Evolutionary conservation across 1,284 basidiomycete species (phyloP).

Genomic region (Blastosporella zonata): DNA sequence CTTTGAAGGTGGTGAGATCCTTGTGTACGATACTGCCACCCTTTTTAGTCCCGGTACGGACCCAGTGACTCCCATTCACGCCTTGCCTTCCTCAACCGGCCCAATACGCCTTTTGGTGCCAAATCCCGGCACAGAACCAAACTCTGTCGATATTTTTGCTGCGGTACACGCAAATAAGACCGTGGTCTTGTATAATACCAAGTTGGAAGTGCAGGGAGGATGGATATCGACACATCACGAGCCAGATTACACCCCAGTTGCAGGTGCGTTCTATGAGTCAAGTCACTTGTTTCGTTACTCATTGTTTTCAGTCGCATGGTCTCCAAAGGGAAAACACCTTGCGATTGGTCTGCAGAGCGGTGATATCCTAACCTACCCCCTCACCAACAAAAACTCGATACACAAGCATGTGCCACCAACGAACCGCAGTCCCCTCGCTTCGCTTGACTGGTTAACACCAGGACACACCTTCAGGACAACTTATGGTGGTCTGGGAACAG

Average conservation of each 20-base stretch:
- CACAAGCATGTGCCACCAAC: conserved; percentile 66
- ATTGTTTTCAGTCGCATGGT: conserved; percentile 67
- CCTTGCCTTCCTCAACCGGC: conserved; percentile 42
- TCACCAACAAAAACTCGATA: conserved; percentile 49
- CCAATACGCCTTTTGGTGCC: conserved; percentile 53
- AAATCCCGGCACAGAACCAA: conserved; percentile 57
- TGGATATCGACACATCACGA: conserved; percentile 49
- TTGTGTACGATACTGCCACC: conserved; percentile 51
- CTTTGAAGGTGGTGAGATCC: conserved; percentile 52
- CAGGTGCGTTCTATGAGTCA: conserved; percentile 42
- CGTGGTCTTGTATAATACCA: conserved; percentile 60
- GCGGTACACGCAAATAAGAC: conserved; percentile 49
- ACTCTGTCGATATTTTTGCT: conserved; percentile 57
- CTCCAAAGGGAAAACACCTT: conserved; percentile 83
- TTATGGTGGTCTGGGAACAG: conserved; percentile 52
- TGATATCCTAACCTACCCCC: conserved; percentile 68
- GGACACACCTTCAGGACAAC: conserved; percentile 66
- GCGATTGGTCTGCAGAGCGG: conserved; percentile 74
- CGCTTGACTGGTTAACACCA: conserved; percentile 71
- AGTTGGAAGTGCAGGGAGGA: conserved; percentile 54
- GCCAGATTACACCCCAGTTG: conserved; percentile 48
- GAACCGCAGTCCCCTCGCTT: conserved; percentile 48
- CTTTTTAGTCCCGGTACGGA: conserved; percentile 46
- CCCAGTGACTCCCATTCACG: conserved; percentile 43
- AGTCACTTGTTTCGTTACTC: conserved; percentile 2